Percentiles rank a stretch among this genome's conserved stretches.
phyloP scores from a whole-genome alignment of 2,329 filamentous ascomycete species.

The Pseudovirgaria hyperparasitica region DNA sequence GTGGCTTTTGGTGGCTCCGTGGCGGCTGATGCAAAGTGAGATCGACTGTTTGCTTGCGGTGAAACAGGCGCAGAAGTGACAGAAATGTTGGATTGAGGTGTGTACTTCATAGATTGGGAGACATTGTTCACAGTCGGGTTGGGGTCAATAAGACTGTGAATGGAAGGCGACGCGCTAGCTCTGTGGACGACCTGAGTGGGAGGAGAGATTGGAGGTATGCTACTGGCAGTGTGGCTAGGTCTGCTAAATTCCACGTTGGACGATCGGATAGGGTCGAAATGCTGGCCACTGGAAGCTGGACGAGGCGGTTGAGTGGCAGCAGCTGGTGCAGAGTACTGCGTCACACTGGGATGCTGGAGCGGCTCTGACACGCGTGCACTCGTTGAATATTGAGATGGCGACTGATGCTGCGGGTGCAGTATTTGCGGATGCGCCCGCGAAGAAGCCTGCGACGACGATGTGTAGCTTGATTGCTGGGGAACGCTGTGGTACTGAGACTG shows the following conservation, averaged over 20 bases:
- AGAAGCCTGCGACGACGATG: constrained; percentile 11
- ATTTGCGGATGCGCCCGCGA: constrained; percentile 13
- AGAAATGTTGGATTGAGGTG: constrained; percentile 16
- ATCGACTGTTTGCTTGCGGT: too few species aligned
- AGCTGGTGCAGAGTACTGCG: not conserved
- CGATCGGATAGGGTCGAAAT: constrained; percentile 79
- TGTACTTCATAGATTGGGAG: constrained; percentile 9
- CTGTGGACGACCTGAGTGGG: constrained; percentile 44
- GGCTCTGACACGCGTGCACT: not conserved
- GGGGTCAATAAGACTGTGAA: constrained; percentile 78
- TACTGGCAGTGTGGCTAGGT: constrained; percentile 26
- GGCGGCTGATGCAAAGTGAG: not conserved
- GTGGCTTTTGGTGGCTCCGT: constrained; percentile 3
- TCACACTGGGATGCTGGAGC: constrained; percentile 3
- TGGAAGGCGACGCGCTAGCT: constrained; percentile 82
- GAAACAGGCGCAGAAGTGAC: constrained; percentile 27
- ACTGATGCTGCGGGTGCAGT: constrained; percentile 15
- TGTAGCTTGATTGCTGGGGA: constrained; percentile 6
- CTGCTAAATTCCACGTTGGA: constrained; percentile 32
- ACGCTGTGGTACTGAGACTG: constrained; percentile 2
- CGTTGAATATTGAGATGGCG: constrained; percentile 8
- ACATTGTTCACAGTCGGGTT: constrained; percentile 29
- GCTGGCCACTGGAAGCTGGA: constrained; percentile 58
- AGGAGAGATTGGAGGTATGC: constrained; percentile 33
- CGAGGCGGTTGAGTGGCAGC: constrained; percentile 15